Conservation (phyloP, 148 eudicot genomes). For the Spergularia marina region DNA sequence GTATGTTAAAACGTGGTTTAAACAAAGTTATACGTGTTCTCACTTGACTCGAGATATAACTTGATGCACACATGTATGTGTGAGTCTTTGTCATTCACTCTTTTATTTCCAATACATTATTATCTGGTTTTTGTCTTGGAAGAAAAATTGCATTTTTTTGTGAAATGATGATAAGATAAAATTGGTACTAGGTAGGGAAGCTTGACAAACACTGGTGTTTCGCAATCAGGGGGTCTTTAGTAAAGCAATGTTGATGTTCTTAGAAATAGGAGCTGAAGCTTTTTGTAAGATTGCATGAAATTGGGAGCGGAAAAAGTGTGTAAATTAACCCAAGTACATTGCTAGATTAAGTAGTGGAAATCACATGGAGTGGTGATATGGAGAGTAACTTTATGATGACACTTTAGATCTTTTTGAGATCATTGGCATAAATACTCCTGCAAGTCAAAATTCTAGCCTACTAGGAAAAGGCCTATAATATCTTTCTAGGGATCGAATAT, state of each 20-base stretch:
- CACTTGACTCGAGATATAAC: neutral
- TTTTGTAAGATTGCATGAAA: neutral
- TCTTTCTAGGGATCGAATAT: neutral
- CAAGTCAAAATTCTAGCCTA: constrained; percentile 16
- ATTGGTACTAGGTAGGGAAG: neutral
- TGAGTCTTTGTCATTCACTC: constrained; percentile 12
- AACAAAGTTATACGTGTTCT: neutral
- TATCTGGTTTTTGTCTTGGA: neutral
- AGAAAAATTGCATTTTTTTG: neutral
- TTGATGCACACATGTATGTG: constrained; percentile 17
- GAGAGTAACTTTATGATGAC: constrained; percentile 4
- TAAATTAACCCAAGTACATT: neutral
- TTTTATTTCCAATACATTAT: constrained; percentile 9
- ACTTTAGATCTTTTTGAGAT: neutral
- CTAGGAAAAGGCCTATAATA: neutral
- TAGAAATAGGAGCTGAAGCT: neutral
- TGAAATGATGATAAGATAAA: neutral
- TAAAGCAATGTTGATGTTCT: neutral
- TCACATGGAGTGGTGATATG: constrained; percentile 20
- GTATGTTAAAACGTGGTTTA: no score
- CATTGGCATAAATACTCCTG: neutral
- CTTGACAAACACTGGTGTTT: neutral
- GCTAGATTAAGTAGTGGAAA: neutral
- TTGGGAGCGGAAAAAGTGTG: neutral
- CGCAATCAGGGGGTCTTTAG: constrained; percentile 4